Percentiles rank a stretch among this genome's conserved stretches.
phyloP scores from a whole-genome alignment of 2,329 filamentous ascomycete genomes.

The Pseudogymnoascus sp. region DNA sequence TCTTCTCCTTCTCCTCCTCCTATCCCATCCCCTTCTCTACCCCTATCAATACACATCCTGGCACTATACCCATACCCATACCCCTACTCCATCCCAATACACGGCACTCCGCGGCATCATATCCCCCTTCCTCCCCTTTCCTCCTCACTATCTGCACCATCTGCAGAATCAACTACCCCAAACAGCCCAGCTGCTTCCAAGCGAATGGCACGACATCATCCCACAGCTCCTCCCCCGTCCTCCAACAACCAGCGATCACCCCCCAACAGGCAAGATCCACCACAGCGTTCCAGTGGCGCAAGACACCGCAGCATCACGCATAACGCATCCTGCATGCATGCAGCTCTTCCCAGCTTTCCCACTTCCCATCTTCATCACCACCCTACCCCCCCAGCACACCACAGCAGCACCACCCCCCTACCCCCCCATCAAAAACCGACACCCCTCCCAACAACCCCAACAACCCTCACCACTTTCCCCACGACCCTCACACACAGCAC shows the following conservation, averaged over 20 bases:
- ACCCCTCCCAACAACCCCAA: not conserved
- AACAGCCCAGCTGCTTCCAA: not conserved
- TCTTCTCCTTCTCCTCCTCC: not conserved
- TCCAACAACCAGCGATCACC: not conserved
- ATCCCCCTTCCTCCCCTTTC: not conserved
- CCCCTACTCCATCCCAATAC: not conserved
- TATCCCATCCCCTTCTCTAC: not conserved
- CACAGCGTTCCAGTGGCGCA: not conserved
- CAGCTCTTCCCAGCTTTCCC: not conserved
- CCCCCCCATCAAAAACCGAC: constrained; percentile 11
- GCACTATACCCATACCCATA: not conserved
- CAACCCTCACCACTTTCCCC: constrained; percentile 10
- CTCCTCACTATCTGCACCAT: too few relatives aligned
- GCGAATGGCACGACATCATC: not conserved
- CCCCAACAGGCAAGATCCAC: not conserved
- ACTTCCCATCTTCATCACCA: not conserved
- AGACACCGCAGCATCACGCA: not conserved
- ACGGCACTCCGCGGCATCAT: not conserved
- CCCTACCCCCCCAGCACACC: not conserved
- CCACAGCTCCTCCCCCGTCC: not conserved
- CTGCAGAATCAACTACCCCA: not conserved
- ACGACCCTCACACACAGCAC: constrained; percentile 10
- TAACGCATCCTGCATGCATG: not conserved
- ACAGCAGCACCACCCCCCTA: not conserved
- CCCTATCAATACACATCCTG: not conserved